Evolutionary conservation across 768 basidiomycete genomes (phyloP).

Genomic region (Lactifluus piperatus): DNA sequence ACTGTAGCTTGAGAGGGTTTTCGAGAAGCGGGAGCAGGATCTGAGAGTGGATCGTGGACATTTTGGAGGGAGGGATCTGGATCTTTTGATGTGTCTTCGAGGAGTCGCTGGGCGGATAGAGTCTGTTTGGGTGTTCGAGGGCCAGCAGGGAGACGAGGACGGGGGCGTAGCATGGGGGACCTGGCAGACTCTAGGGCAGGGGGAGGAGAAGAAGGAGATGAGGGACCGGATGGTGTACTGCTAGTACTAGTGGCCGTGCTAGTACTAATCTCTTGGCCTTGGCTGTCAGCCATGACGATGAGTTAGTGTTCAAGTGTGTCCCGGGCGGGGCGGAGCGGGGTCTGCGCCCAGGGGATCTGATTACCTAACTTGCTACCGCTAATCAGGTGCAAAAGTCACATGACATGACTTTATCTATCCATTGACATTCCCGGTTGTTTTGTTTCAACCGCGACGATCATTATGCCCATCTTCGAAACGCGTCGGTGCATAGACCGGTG

Average conservation of each 20-base stretch:
- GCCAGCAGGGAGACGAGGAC: conserved; percentile 15
- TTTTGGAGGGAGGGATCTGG: neutral
- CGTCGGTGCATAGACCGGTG: no score
- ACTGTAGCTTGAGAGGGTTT: conserved; percentile 6
- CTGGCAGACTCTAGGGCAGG: neutral
- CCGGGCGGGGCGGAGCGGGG: no score
- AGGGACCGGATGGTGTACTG: neutral
- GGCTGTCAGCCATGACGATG: neutral
- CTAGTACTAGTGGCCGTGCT: neutral
- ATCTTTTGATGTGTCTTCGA: neutral
- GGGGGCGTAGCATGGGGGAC: conserved; percentile 2
- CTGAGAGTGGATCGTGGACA: neutral
- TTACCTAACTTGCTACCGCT: no score
- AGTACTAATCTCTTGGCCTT: neutral
- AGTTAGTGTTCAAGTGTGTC: no score
- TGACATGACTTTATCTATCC: no score
- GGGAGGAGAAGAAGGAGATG: neutral
- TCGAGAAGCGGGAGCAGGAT: neutral
- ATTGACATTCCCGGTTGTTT: no score
- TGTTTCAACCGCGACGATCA: no score
- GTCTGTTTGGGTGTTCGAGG: conserved; percentile 10
- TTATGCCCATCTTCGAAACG: no score
- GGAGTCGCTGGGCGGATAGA: neutral
- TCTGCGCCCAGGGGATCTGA: no score
- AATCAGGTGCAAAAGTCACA: no score